These are phyloP conservation scores for Citrus reticulata DNA, from an alignment of 345 rosid genomes.

Conservation along the genomic window DNA sequence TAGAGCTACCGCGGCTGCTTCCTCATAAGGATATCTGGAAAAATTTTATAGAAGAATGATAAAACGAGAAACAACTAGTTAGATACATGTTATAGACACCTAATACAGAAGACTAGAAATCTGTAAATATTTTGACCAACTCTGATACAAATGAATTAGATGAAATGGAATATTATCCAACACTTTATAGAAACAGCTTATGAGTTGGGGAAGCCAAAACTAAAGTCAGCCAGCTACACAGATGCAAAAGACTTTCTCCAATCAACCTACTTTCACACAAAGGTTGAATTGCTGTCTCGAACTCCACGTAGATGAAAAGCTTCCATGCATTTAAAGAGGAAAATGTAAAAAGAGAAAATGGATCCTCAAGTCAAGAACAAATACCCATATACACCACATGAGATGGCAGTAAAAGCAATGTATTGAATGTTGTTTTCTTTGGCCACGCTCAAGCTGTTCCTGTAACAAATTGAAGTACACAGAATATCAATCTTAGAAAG, in stretches of 20 bases:
- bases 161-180: neutral
- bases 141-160: neutral
- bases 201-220: neutral
- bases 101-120: neutral
- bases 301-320: neutral
- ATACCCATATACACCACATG: slow-evolving; percentile 76
- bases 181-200: neutral
- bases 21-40: slow-evolving; percentile 77
- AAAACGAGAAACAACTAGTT: neutral
- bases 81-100: no score
- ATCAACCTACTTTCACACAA: neutral
- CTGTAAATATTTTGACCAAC: neutral
- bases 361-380: neutral
- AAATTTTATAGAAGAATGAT: neutral
- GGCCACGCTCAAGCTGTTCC: slow-evolving; percentile 67
- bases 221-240: neutral
- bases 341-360: neutral
- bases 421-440: slow-evolving; percentile 64
- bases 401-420: slow-evolving; percentile 85
- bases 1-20: slow-evolving; percentile 73
- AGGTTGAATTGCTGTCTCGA: neutral
- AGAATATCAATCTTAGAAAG: neutral
- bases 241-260: neutral
- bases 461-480: slow-evolving; percentile 30
- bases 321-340: neutral